phyloP scores from a whole-genome alignment of 2,329 filamentous ascomycete genomes.

The Paraphaeosphaeria sporulosa region DNA sequence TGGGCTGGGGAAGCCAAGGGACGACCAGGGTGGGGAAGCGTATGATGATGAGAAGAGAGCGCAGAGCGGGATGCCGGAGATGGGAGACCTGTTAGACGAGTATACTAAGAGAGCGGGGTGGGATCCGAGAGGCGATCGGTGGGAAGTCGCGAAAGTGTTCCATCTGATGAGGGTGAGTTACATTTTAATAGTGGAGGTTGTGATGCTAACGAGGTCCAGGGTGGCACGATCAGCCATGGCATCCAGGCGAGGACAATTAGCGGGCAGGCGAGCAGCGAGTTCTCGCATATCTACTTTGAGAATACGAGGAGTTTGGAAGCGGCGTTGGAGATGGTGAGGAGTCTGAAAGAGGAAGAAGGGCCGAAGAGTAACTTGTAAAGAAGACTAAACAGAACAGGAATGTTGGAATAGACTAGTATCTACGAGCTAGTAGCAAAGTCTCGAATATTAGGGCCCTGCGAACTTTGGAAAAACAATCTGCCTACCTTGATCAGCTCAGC shows the following conservation, averaged over 20 bases:
- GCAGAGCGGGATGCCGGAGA: constrained; percentile 70
- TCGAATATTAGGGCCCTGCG: not conserved
- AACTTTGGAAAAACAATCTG: not conserved
- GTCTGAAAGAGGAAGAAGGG: constrained; percentile 36
- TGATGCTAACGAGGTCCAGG: constrained; percentile 21
- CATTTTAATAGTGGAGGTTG: not conserved
- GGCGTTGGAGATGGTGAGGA: constrained; percentile 35
- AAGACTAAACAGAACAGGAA: not conserved
- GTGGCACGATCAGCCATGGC: constrained; percentile 44
- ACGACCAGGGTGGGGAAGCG: constrained; percentile 50
- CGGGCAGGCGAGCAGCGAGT: constrained; percentile 47
- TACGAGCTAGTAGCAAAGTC: not conserved
- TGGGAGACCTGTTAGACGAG: constrained; percentile 67
- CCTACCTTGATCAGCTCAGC: not conserved
- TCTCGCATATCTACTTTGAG: constrained; percentile 46
- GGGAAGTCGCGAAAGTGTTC: constrained; percentile 46
- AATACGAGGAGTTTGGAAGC: constrained; percentile 43
- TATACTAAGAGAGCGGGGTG: constrained; percentile 74
- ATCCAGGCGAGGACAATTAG: constrained; percentile 47
- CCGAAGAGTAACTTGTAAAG: constrained; percentile 33
- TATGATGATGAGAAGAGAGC: constrained; percentile 38
- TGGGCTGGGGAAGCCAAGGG: constrained; percentile 33
- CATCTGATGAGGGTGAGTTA: constrained; percentile 44
- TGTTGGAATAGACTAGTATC: not conserved
- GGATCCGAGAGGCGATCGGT: constrained; percentile 60